Evolutionary conservation across 2,329 filamentous ascomycete genomes (phyloP), one percentile per base, ranked within the genome.

Genomic region (Aaosphaeria pasadenensis): DNA sequence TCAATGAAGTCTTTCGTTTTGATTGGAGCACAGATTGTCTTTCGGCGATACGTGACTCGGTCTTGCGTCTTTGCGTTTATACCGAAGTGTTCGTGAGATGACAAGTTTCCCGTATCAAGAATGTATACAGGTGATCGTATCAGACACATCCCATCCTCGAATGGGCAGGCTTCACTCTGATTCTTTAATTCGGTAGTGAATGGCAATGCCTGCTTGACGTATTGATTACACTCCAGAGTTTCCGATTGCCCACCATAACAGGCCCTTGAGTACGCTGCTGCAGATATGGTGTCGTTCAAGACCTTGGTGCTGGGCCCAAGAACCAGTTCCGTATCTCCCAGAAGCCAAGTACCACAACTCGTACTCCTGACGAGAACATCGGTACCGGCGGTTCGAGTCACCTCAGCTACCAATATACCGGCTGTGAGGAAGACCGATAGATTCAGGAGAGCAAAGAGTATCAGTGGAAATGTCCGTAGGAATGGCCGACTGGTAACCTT

Each of bases 401-500:
- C 55, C 11, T 62, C 58, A 1, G 62, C 56, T 7, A 62, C 63
- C 31, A 67, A 60, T 6, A 67, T 53, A 31, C 62, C 59, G 1
- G 60, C 55, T 3, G 57, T 48, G 11, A 52, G 57, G 30, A 63
- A 64, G 2, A 54, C 39, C 1, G 45, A 30, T n/a, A 65, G 35
- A 43, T 58, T 60, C n/a, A 56, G 13, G 6, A 63, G 7, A 4
- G 61, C 59, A 11, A 66, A 39, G 2, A 64, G 4, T 3, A 54
- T 43, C n/a, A 64, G 42, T 1, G 65, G 65, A 7, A 65, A 11
- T 7, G 58, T 48, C 36, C 51, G 44, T 43, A 32, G 30, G 29
- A 47, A 35, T 11, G 49, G 43, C 4, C 49, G 46, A 35, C 30
- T 43, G 5, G 42, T 30, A 6, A 44, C 35, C 30, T 39, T 50